Percentiles rank a stretch among this genome's conserved stretches.
These are phyloP conservation scores for Xylaria venustula DNA, from an alignment of 495 filamentous ascomycete genomes.

Conservation along the genomic window DNA sequence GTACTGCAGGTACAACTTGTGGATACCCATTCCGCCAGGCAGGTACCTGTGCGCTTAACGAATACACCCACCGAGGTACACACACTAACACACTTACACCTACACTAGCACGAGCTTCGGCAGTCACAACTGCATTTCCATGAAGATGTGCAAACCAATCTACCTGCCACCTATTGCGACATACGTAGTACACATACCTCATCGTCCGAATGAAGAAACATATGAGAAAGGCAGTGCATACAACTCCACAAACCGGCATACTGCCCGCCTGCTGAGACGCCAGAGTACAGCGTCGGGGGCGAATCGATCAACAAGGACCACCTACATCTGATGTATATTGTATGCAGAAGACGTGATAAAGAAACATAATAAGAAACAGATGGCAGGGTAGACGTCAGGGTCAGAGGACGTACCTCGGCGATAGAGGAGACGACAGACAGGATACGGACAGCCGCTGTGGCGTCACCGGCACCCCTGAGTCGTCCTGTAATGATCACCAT, in stretches of 20 bases:
- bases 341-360: neutral
- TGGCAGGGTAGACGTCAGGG: neutral
- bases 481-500: neutral
- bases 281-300: neutral
- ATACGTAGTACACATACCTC: neutral
- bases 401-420: neutral
- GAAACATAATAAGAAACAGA: neutral
- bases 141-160: neutral
- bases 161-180: neutral
- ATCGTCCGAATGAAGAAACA: neutral
- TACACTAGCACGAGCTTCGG: neutral
- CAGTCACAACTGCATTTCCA: too few relatives aligned
- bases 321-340: neutral
- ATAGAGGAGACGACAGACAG: neutral
- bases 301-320: neutral
- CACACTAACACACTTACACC: neutral
- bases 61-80: neutral
- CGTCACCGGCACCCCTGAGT: neutral
- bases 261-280: neutral
- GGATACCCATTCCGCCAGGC: too few relatives aligned
- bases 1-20: too few relatives aligned
- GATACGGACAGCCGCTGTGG: neutral
- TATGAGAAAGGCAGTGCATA: neutral
- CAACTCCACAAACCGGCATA: neutral
- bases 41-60: too few relatives aligned